Base-by-base conservation (phyloP, 208 protist species). In the Leishmania martiniquensis region DNA sequence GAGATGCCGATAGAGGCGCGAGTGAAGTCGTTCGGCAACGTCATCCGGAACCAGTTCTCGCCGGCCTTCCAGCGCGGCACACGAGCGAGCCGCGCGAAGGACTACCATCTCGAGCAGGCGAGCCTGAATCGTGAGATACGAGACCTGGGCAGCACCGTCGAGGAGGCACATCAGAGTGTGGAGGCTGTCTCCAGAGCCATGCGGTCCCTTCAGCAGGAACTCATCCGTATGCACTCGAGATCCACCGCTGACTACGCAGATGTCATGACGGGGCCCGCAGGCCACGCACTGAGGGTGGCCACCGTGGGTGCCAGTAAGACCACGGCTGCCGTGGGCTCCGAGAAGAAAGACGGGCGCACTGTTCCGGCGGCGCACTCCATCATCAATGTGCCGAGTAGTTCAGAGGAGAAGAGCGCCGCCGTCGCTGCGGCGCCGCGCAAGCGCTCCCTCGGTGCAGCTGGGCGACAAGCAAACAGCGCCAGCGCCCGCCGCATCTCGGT, bases 41-140 rank as follows among this genome's bases (percentile, higher is more conserved):
- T 82, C 9, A 93, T 96, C 42, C 89, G 91, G 70, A 95, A 96
- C 76, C 92, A 96, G 83, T 96, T 97, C 77, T 96, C 94, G n/a
- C 94, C 94, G 0, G 90, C 88, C 4, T 97, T 90, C 70, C 86
- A 94, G 62, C 91, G 87, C 32, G 86, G 85, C 42, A 82, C 88
- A 10, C 87, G 85, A 37, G 59, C 69, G 34, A 85, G 82, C 45
- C 90, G 92, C 37, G 76, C 81, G 25, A 93, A 89, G 84, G 87
- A 95, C 42, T 86, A 90, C 49, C 80, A 86, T 65, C 49, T 44
- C 0, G 82, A 87, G 66, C 68, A 78, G 20, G 83, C 87, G 39
- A 75, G 51, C 32, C 59, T 94, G 22, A 60, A 66, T 4, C 67
- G 66, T 13, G 87, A 92, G 42, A 37, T 92, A 51, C 68, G 81